Evolutionary conservation across 2,329 filamentous ascomycete genomes (phyloP).

Genomic region (Didymella glomerata): DNA sequence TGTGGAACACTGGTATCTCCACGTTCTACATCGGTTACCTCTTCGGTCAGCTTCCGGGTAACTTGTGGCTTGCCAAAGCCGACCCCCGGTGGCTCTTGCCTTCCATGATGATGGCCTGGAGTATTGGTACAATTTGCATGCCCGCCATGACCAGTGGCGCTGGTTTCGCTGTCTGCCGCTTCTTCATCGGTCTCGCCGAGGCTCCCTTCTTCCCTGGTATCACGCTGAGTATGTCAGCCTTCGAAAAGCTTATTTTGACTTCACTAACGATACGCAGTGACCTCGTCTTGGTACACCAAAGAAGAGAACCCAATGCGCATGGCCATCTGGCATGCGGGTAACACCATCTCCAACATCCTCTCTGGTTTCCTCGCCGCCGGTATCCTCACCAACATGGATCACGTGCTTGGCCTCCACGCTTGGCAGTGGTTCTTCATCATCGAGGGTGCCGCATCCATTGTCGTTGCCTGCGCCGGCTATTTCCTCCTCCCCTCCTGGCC

Average conservation of each 20-base stretch:
- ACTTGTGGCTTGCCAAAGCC: constrained; percentile 55
- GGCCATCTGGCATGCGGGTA: constrained; percentile 58
- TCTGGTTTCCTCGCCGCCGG: constrained; percentile 58
- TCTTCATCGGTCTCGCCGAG: constrained; percentile 52
- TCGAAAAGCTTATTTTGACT: constrained; percentile 7
- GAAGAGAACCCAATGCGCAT: constrained; percentile 56
- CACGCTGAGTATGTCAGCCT: constrained; percentile 42
- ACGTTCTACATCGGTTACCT: constrained; percentile 59
- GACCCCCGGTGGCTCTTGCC: constrained; percentile 51
- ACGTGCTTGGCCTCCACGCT: constrained; percentile 46
- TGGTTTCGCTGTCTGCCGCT: constrained; percentile 51
- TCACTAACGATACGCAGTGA: constrained; percentile 19
- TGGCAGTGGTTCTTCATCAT: constrained; percentile 60
- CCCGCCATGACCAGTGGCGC: constrained; percentile 48
- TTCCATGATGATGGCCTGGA: constrained; percentile 54
- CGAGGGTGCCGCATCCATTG: constrained; percentile 64
- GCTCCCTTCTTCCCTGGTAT: constrained; percentile 53
- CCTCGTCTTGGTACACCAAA: constrained; percentile 59
- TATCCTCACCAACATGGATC: constrained; percentile 57
- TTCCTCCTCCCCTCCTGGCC: constrained; percentile 48
- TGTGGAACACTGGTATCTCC: constrained; percentile 55
- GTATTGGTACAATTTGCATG: constrained; percentile 58
- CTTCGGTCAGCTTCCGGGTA: constrained; percentile 58
- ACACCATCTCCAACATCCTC: constrained; percentile 57
- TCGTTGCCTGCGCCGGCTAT: constrained; percentile 46